Percentiles rank a stretch among this genome's conserved stretches.
Evolutionary conservation across 306 rosid species (phyloP).

Genomic region (Rosa persica): DNA sequence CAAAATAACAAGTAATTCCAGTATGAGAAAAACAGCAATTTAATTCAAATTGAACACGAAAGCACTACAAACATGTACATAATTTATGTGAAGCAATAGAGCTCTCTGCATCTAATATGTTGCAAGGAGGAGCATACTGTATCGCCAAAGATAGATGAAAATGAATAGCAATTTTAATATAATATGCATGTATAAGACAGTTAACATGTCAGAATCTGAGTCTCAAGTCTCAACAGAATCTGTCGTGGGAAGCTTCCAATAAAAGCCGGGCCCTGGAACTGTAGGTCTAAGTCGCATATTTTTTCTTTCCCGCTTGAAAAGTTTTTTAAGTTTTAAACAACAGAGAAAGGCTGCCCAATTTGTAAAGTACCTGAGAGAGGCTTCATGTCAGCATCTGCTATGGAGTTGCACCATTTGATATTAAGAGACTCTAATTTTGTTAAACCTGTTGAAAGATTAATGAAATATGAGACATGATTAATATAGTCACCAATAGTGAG

Average conservation of each 20-base stretch:
- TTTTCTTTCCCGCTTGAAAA: not conserved
- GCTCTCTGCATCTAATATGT: not conserved
- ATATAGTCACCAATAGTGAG: not conserved
- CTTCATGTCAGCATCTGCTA: slow-evolving; percentile 78
- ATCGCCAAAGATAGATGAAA: not conserved
- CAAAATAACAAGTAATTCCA: slow-evolving; percentile 25
- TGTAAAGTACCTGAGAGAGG: slow-evolving; percentile 66
- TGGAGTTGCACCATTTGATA: slow-evolving; percentile 93
- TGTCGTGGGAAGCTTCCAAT: not conserved
- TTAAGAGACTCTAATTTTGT: slow-evolving; percentile 82
- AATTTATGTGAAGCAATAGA: not conserved
- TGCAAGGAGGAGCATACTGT: not conserved
- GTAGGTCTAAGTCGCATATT: not conserved
- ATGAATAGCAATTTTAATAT: not conserved
- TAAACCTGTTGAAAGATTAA: slow-evolving; percentile 54
- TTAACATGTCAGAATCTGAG: not conserved
- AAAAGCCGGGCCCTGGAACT: slow-evolving; percentile 7
- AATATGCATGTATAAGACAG: not conserved
- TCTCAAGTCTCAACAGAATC: not conserved
- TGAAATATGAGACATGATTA: not conserved
- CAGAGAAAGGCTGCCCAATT: slow-evolving; percentile 11
- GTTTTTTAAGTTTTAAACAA: not conserved
- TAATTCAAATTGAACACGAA: not conserved
- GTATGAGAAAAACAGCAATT: slow-evolving; percentile 8
- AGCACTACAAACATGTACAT: not conserved